Evolutionary conservation across 2,329 filamentous ascomycete species (phyloP), one percentile per base, ranked within the genome.

Genomic region (Aspergillaceae sp.): DNA sequence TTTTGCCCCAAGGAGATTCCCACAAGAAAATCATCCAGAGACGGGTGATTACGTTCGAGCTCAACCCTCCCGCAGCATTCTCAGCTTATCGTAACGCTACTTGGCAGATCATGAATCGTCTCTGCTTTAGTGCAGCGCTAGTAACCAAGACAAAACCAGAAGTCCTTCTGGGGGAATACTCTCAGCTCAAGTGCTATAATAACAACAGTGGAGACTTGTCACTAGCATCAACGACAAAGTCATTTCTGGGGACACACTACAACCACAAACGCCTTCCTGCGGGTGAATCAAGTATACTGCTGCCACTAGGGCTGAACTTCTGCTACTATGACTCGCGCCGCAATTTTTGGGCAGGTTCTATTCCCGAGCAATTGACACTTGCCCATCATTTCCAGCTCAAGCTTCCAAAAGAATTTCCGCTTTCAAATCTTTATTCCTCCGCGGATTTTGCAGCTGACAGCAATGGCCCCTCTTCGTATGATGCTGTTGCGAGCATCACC

Each of bases 11-110:
- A 11, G 41, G 35, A 9, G 11, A 37, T 26, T 6, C 10, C n/a
- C 6, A 7, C 2, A 35, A 43, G 0, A 48, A 49, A 7, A 26
- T 32, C 9, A 19, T 58, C 2, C 53, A 66, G 7, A 63, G 63
- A n/a, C 71, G 73, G 30, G 66, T 65, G 0, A 60, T 76, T 0
- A 50, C 81, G 0, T 79, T 82, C 43, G 79, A 82, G 49, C 58
- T 82, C 1, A 49, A 44, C 0, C 64, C 67, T 26, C 78, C 79
- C 0, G 30, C 52, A 3, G 61, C 62, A 3, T 71, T 79, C 26
- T 61, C 62, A 2, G 58, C 61, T 0, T 83, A 80, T 56, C 68
- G 79, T 8, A 69, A 78, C 45, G 62, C 67, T 3, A 78, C 75
- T 0, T 80, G 75, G 74, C 55, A 51, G 3, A 67, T 80, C 3